Base-by-base conservation (phyloP, 306 rosid species). In the Lathyrus sativus region DNA sequence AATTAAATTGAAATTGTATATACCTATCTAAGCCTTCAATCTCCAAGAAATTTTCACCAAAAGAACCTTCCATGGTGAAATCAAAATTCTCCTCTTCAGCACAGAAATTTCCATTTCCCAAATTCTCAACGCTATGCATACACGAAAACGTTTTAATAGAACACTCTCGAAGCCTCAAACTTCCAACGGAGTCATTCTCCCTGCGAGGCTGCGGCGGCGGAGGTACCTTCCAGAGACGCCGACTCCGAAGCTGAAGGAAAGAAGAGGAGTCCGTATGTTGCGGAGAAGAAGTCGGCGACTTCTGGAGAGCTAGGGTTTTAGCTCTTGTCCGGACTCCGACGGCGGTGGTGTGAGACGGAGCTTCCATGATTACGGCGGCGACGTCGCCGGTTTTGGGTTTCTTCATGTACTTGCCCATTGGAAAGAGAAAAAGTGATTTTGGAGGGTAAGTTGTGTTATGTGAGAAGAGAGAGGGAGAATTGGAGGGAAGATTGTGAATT, bases 211-310 rank as follows among this genome's bases (percentile, higher is more conserved):
- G 72, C 13, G 54, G 28, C 4, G 62, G 65, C 6, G 26, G 53
- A 15, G 72, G 77, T 2, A 79, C 58, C 61, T 91, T 92, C 63
- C 67, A 84, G 38, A 91, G 96, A 61, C 97, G 91, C 71, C 97
- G 96, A 73, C 86, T 89, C 6, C 97, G 76, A 44, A 91, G 97
- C 78, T 91, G 87, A 48, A 91, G 96, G 67, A 87, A 91, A 37
- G 82, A 68, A 41, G 91, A 79, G 11, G 74, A 37, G 64, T 80
- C 89, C 0, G 71, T 33, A 68, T 9, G 19, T 0, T 43, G 79
- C 37, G 73, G 73, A 0, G 48, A 11, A 2, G 76, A 4, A 37
- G 50, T 4, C 19, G 59, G 10, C 0, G 76, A 26, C 11, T 86
- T 84, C 54, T 81, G 84, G 11, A 79, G 89, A 0, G 93, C 93